Conservation (phyloP, 345 rosid species). For the Gossypium herbaceum region DNA sequence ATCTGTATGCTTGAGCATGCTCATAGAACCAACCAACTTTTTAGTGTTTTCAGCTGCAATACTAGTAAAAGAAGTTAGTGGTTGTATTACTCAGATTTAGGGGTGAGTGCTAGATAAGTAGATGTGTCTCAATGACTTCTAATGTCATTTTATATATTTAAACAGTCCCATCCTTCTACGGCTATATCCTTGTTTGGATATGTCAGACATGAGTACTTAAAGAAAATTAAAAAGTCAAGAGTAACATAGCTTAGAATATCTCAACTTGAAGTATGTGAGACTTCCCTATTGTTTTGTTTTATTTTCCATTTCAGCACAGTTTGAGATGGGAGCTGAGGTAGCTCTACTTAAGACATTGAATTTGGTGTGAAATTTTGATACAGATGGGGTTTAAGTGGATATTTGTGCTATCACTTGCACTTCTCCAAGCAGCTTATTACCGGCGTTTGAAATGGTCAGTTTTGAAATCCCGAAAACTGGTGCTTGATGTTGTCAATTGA, state of each 20-base stretch:
- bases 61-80: too few relatives aligned
- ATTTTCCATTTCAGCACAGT: not conserved
- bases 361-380: not conserved
- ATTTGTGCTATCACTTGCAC: conserved; percentile 79
- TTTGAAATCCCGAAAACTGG: conserved; percentile 80
- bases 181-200: too few relatives aligned
- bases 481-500: conserved; percentile 89
- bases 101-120: too few relatives aligned
- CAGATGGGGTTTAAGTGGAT: conserved; percentile 99
- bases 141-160: too few relatives aligned
- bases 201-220: too few relatives aligned
- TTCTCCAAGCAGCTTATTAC: conserved; percentile 89
- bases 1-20: not conserved
- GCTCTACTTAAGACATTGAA: not conserved
- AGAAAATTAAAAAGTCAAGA: too few relatives aligned
- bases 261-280: not conserved
- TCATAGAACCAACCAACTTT: not conserved
- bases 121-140: too few relatives aligned
- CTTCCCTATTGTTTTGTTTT: not conserved
- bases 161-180: too few relatives aligned
- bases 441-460: conserved; percentile 92
- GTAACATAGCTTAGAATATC: not conserved
- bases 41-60: not conserved
- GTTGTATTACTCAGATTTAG: too few relatives aligned
- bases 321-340: too few relatives aligned